Percentiles rank a stretch among this genome's conserved stretches.
These are phyloP conservation scores for Meira miltonrushii DNA, from an alignment of 1,284 basidiomycete species.

Conservation along the genomic window DNA sequence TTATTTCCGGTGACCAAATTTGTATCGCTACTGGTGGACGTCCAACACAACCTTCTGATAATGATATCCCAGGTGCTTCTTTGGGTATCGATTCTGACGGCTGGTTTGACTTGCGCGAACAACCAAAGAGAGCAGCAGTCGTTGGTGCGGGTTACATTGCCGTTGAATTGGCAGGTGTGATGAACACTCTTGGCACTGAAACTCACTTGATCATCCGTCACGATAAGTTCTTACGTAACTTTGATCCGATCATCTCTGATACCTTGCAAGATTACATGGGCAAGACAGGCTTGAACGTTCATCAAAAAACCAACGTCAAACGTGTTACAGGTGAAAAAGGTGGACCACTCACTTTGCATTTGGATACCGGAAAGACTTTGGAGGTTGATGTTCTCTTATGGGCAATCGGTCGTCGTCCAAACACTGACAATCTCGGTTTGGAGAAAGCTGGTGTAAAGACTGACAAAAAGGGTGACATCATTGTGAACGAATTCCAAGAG, in stretches of 20 bases:
- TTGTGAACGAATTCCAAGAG: slow-evolving; percentile 82
- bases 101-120: slow-evolving; percentile 85
- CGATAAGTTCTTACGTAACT: slow-evolving; percentile 83
- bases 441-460: slow-evolving; percentile 72
- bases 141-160: slow-evolving; percentile 97
- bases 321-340: slow-evolving; percentile 63
- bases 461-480: slow-evolving; percentile 71
- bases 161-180: slow-evolving; percentile 62
- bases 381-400: slow-evolving; percentile 86
- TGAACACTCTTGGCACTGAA: slow-evolving; percentile 58
- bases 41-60: slow-evolving; percentile 74
- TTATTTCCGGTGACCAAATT: slow-evolving; percentile 42
- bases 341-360: slow-evolving; percentile 39
- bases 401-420: slow-evolving; percentile 85
- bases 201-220: slow-evolving; percentile 86
- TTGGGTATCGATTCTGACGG: slow-evolving; percentile 90
- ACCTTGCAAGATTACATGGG: slow-evolving; percentile 90
- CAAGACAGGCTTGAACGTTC: slow-evolving; percentile 80
- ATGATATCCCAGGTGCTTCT: slow-evolving; percentile 77
- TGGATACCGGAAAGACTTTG: slow-evolving; percentile 63
- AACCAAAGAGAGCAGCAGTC: slow-evolving; percentile 87
- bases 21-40: slow-evolving; percentile 76
- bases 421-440: slow-evolving; percentile 73
- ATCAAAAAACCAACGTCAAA: slow-evolving; percentile 70
- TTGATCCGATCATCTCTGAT: slow-evolving; percentile 82